These are phyloP conservation scores for Biscogniauxia mediterranea DNA, from an alignment of 2,329 filamentous ascomycete species.

Conservation along the genomic window DNA sequence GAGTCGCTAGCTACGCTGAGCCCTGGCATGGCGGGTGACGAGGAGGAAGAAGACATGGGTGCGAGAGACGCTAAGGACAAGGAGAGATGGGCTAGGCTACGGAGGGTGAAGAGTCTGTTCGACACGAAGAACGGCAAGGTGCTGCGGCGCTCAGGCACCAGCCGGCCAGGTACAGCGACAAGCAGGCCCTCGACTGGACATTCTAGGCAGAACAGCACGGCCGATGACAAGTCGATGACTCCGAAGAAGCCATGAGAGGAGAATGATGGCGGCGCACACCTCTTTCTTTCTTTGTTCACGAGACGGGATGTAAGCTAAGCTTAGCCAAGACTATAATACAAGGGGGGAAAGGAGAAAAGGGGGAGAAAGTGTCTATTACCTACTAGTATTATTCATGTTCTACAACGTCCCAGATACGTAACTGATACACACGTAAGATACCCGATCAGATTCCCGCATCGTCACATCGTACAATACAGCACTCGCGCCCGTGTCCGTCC, in stretches of 20 bases:
- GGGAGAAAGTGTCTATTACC: too few relatives aligned
- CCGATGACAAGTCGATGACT: constrained; percentile 14
- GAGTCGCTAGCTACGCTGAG: constrained; percentile 16
- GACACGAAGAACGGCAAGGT: constrained; percentile 62
- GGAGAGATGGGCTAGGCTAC: constrained; percentile 69
- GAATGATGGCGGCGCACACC: background rate
- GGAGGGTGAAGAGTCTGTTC: constrained; percentile 69
- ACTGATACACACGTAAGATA: background rate
- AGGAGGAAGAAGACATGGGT: constrained; percentile 48
- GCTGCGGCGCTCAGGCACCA: constrained; percentile 38
- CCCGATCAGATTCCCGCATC: background rate
- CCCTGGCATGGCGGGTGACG: constrained; percentile 37
- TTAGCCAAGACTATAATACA: too few relatives aligned
- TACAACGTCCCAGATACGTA: too few relatives aligned
- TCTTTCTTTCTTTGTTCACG: background rate
- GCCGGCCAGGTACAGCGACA: constrained; percentile 41
- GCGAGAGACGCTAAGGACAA: constrained; percentile 61
- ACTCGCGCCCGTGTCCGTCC: too few relatives aligned
- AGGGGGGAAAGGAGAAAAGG: too few relatives aligned
- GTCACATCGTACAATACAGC: too few relatives aligned
- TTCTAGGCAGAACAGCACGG: constrained; percentile 21
- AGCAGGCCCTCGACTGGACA: constrained; percentile 28
- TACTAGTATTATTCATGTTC: too few relatives aligned
- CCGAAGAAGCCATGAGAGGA: constrained; percentile 16
- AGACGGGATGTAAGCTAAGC: too few relatives aligned